Percentiles rank a stretch among this genome's conserved stretches.
phyloP scores from a whole-genome alignment of 2,329 filamentous ascomycete genomes.

The Cladorrhinum sp. region DNA sequence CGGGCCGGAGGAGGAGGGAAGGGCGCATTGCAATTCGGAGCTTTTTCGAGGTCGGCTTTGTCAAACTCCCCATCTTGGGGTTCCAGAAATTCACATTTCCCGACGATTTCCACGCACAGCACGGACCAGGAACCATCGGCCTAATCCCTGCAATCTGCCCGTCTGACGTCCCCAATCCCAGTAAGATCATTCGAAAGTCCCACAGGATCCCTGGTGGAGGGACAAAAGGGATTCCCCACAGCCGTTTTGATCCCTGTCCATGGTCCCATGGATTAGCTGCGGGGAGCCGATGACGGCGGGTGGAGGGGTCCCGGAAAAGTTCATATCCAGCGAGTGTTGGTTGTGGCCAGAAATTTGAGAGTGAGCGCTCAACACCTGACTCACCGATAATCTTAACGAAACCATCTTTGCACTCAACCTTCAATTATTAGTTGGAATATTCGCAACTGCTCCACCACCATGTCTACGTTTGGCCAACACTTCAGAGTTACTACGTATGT shows the following conservation, averaged over 20 bases:
- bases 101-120: not conserved
- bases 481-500: slow-evolving; percentile 79
- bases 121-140: not conserved
- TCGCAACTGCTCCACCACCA: slow-evolving; percentile 38
- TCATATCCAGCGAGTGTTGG: slow-evolving; percentile 14
- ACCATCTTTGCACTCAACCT: not conserved
- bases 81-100: not conserved
- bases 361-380: slow-evolving; percentile 10
- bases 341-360: slow-evolving; percentile 3
- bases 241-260: not conserved
- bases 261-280: slow-evolving; percentile 2
- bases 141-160: not conserved
- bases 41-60: not conserved
- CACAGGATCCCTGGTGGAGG: not conserved
- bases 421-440: not conserved
- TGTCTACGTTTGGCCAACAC: slow-evolving; percentile 84
- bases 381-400: slow-evolving; percentile 10
- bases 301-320: slow-evolving; percentile 23
- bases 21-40: not conserved
- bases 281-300: slow-evolving; percentile 26
- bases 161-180: not conserved
- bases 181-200: not conserved
- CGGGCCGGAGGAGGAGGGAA: not conserved
- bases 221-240: not conserved
- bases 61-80: not conserved